Evolutionary conservation across 805 yeast genomes (phyloP).

Genomic region (Cyberlindnera japonica): DNA sequence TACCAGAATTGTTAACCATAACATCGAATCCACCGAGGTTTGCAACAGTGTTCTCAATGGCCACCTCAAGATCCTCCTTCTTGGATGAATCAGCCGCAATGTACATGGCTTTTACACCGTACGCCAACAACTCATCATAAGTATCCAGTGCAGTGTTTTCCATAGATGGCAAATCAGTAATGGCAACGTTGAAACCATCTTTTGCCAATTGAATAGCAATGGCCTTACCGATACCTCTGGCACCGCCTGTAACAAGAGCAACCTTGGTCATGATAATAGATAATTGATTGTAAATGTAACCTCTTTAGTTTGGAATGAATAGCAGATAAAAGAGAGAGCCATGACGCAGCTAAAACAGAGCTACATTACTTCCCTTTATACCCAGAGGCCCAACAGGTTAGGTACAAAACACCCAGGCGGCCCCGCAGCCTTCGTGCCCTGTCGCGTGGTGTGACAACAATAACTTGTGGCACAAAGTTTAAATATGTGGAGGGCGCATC

Average conservation of each 20-base stretch:
- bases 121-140: slow-evolving; percentile 21
- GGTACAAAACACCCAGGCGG: not conserved
- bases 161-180: slow-evolving; percentile 28
- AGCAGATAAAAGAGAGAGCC: no score
- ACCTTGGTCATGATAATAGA: slow-evolving; percentile 16
- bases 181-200: slow-evolving; percentile 51
- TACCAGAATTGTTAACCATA: slow-evolving; percentile 38
- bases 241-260: slow-evolving; percentile 86
- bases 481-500: no score
- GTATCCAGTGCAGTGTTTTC: slow-evolving; percentile 22
- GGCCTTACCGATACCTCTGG: slow-evolving; percentile 88
- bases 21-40: slow-evolving; percentile 33
- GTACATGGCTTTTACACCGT: slow-evolving; percentile 24
- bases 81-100: slow-evolving; percentile 28
- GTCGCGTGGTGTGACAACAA: not conserved
- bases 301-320: no score
- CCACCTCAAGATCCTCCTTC: slow-evolving; percentile 24
- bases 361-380: no score
- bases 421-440: not conserved
- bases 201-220: slow-evolving; percentile 74
- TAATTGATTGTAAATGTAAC: no score
- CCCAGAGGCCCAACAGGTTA: not conserved
- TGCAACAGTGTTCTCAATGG: slow-evolving; percentile 29
- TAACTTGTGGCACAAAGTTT: no score
- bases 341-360: no score